phyloP scores from a whole-genome alignment of 2,329 filamentous ascomycete genomes.

The Sclerotinia sclerotiorum region DNA sequence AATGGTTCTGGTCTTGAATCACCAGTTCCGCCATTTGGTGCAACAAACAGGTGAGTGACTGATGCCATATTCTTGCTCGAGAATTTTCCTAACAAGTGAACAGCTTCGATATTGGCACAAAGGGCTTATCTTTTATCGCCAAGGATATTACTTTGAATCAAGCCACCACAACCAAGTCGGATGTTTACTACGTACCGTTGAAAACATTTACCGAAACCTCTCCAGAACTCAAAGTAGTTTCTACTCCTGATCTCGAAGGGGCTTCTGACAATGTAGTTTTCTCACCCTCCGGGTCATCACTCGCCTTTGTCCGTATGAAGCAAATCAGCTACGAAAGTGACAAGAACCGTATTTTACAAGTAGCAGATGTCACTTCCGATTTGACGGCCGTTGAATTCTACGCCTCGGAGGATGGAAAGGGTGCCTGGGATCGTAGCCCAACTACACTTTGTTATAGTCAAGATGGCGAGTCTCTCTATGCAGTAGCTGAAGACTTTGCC shows the following conservation, averaged over 20 bases:
- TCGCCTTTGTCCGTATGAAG: slow-evolving; percentile 77
- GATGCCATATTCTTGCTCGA: not conserved
- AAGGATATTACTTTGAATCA: slow-evolving; percentile 31
- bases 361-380: slow-evolving; percentile 58
- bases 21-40: slow-evolving; percentile 31
- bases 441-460: slow-evolving; percentile 42
- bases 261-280: slow-evolving; percentile 53
- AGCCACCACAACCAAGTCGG: slow-evolving; percentile 33
- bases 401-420: slow-evolving; percentile 56
- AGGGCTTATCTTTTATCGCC: slow-evolving; percentile 31
- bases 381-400: slow-evolving; percentile 60
- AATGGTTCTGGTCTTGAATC: slow-evolving; percentile 35
- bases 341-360: slow-evolving; percentile 64
- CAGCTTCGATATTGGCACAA: slow-evolving; percentile 31
- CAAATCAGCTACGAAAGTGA: slow-evolving; percentile 76
- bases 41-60: slow-evolving; percentile 28
- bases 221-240: slow-evolving; percentile 25
- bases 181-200: slow-evolving; percentile 33
- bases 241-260: slow-evolving; percentile 32
- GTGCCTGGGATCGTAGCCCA: slow-evolving; percentile 58
- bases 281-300: slow-evolving; percentile 64
- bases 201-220: slow-evolving; percentile 29
- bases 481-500: slow-evolving; percentile 68
- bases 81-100: not conserved
- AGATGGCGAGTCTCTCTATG: slow-evolving; percentile 62